phyloP scores from a whole-genome alignment of 192 early-diverging fungal genomes.

The Podila clonocystis region DNA sequence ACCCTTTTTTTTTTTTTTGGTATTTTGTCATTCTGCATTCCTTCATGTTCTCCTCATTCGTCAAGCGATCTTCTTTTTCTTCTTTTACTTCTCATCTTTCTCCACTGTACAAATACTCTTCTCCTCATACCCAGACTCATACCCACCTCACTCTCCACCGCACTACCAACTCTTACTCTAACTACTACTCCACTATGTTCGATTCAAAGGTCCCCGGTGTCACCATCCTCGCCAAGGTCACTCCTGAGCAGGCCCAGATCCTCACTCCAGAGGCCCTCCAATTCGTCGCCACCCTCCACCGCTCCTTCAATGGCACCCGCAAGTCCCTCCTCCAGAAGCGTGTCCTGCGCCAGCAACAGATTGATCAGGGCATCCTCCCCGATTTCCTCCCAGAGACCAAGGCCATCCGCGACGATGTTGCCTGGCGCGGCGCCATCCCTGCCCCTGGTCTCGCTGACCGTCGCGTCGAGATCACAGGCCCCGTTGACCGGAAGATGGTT shows the following conservation, averaged over 20 bases:
- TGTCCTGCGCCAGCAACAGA: conserved; percentile 74
- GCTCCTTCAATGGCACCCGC: conserved; percentile 90
- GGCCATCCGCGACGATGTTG: conserved; percentile 88
- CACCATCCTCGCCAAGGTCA: conserved; percentile 74
- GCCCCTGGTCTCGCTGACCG: conserved; percentile 93
- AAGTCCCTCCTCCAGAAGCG: conserved; percentile 82
- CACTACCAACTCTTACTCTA: background rate
- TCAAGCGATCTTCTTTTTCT: background rate
- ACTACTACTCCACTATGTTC: conserved; percentile 4
- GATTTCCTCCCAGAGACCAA: conserved; percentile 96
- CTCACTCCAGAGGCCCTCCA: conserved; percentile 83
- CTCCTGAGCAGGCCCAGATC: conserved; percentile 75
- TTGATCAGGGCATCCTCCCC: conserved; percentile 87
- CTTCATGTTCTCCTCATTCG: background rate
- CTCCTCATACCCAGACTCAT: background rate
- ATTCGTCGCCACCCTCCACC: conserved; percentile 91
- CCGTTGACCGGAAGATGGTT: conserved; percentile 99
- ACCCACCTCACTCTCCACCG: background rate
- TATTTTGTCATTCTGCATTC: background rate
- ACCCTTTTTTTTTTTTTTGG: background rate
- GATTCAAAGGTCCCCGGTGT: conserved; percentile 72
- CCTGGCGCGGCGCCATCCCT: conserved; percentile 93
- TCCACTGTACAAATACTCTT: background rate
- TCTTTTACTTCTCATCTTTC: background rate
- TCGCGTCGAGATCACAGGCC: conserved; percentile 98